phyloP scores from a whole-genome alignment of 2,329 filamentous ascomycete species.

The Kalaharituber pfeilii region DNA sequence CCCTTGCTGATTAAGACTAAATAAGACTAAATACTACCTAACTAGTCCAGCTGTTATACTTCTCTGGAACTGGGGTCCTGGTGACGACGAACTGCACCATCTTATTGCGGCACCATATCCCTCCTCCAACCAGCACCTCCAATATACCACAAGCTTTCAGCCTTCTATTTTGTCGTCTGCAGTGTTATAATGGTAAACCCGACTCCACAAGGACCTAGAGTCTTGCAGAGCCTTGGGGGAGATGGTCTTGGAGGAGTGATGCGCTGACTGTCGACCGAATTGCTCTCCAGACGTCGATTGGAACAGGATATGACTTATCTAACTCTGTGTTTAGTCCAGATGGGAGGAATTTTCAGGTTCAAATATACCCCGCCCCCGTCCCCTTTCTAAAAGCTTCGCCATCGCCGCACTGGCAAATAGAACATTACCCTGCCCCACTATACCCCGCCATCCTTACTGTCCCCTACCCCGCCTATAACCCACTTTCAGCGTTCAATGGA shows the following conservation, averaged over 20 bases:
- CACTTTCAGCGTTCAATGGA: background rate
- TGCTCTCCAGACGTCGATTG: slow-evolving; percentile 73
- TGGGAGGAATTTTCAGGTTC: slow-evolving; percentile 92
- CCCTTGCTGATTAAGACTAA: background rate
- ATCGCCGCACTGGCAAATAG: background rate
- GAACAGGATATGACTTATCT: slow-evolving; percentile 95
- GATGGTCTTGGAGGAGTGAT: background rate
- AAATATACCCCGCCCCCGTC: slow-evolving; percentile 1
- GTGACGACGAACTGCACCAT: background rate
- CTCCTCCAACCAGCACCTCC: background rate
- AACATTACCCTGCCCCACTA: background rate
- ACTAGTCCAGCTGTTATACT: too few species aligned
- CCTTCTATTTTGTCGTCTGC: background rate
- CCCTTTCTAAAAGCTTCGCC: background rate
- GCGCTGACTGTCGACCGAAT: background rate
- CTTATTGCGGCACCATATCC: background rate
- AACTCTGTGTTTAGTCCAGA: slow-evolving; percentile 99
- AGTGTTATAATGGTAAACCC: background rate
- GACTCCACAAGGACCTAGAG: too few species aligned
- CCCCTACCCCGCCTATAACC: background rate
- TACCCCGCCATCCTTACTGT: background rate
- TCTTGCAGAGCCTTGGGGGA: background rate
- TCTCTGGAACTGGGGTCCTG: background rate
- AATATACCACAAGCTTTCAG: background rate
- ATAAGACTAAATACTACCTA: too few species aligned